A percentile compares a stretch with the other conserved stretches of the same genome.
These are phyloP conservation scores for Aspergillus sp. DNA, from an alignment of 2,329 filamentous ascomycete species.

Conservation along the genomic window DNA sequence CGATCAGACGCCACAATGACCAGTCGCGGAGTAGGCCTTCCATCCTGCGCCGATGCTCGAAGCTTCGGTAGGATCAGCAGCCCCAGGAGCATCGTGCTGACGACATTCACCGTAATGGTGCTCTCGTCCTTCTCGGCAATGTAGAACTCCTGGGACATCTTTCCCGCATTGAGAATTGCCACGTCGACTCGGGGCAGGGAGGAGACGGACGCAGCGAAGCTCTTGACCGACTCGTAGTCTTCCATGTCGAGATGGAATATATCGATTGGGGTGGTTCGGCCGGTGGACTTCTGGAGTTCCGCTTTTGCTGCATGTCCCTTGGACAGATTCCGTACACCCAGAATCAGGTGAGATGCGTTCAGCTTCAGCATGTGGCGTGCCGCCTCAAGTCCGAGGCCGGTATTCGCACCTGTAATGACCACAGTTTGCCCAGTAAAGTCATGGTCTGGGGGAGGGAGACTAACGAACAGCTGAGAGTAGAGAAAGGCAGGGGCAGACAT, in stretches of 20 bases:
- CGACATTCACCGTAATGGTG: slow-evolving; percentile 55
- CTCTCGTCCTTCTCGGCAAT: slow-evolving; percentile 48
- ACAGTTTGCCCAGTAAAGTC: not conserved
- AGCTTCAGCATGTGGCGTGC: not conserved
- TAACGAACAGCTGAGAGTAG: not conserved
- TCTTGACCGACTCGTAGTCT: not conserved
- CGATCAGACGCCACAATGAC: slow-evolving; percentile 45
- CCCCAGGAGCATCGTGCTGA: slow-evolving; percentile 53
- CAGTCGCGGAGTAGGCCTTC: slow-evolving; percentile 30
- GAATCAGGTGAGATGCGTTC: not conserved
- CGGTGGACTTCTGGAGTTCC: not conserved
- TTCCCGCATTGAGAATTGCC: not conserved
- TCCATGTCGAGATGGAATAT: not conserved
- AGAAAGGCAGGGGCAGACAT: not conserved
- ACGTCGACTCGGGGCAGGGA: not conserved
- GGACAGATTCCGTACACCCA: not conserved
- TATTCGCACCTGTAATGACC: not conserved
- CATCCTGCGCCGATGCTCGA: slow-evolving; percentile 9
- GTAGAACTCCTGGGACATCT: slow-evolving; percentile 26
- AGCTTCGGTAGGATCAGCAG: slow-evolving; percentile 54
- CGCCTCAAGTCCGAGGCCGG: not conserved
- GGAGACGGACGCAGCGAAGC: not conserved
- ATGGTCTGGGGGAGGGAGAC: not conserved
- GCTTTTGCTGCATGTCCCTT: not conserved
- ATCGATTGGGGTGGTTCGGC: not conserved